Evolutionary conservation across 345 rosid genomes (phyloP), one percentile per base, ranked within the genome.

Genomic region (Ceriops zippeliana): DNA sequence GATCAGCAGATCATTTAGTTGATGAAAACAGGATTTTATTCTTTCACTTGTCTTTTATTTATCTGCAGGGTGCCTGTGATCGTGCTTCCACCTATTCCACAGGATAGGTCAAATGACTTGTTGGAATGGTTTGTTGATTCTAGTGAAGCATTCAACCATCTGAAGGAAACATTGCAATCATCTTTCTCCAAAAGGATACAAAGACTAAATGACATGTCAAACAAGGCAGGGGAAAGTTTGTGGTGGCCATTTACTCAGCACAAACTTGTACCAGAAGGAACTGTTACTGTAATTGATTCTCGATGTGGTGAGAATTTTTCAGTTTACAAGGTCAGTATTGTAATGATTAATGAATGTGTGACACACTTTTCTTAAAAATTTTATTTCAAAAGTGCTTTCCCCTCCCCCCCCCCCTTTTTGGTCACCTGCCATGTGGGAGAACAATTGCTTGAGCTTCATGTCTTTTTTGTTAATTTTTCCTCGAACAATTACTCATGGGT

Each of bases 181-280:
- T 68, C 89, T 77, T 80, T 85, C 80, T 77, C 71, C 66, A 84
- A 87, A 78, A 87, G 96, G 76, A 70, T 90, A 42, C 76, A 74
- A 22, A 84, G 86, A 73, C 69, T 95, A 69, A 76, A 78, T 65
- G 80, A 80, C 54, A 90, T 91, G 96, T 76, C 85, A 15, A 91
- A 81, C 84, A 89, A 67, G 71, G 98, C 98, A 46, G 78, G 82
- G 47, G 82, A 91, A 52, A 78, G 83, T 71, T 85, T 95, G 68
- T 95, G 99, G 98, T 90, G 99, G 99, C 98, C 99, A 6, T 91
- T 91, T 79, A 91, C 99, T 82, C 96, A 95, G 80, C 99, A 95
- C 81, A 80, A 78, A 65, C 86, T 86, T 73, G 89, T 95, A 35
- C 84, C 84, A 11, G 83, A 89, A 78, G 86, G 75, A 60, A 69